phyloP scores from a whole-genome alignment of 805 yeast species.

The Clavispora phyllophila region DNA sequence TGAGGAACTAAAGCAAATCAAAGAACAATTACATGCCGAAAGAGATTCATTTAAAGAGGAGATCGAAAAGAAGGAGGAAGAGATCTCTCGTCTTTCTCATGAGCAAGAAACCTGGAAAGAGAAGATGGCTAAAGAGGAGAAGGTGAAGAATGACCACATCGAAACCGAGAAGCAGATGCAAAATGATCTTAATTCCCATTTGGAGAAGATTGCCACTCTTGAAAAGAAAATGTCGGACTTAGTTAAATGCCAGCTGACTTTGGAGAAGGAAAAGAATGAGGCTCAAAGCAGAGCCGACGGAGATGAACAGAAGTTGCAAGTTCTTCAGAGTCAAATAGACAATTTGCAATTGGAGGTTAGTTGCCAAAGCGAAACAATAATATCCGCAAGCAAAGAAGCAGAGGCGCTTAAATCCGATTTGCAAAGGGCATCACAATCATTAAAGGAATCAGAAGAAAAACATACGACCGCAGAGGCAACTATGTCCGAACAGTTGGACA shows the following conservation, averaged over 20 bases:
- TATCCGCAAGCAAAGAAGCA: neutral
- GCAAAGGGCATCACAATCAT: neutral
- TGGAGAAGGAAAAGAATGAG: neutral
- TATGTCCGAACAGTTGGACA: constrained; percentile 1
- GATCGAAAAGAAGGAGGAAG: neutral
- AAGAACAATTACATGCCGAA: neutral
- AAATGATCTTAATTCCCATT: neutral
- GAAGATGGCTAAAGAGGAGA: no score
- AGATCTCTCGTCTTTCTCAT: neutral
- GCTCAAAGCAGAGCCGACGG: neutral
- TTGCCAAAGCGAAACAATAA: neutral
- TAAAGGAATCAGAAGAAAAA: neutral
- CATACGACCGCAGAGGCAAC: neutral
- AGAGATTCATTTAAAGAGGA: neutral
- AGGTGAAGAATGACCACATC: no score
- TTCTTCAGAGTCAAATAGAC: neutral
- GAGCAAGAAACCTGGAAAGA: no score
- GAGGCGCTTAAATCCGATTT: neutral
- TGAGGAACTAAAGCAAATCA: neutral
- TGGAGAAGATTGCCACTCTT: neutral
- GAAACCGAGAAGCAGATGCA: neutral
- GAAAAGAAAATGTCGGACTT: neutral
- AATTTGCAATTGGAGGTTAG: neutral
- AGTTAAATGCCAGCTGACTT: neutral
- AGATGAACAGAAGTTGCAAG: neutral